Evolutionary conservation across 192 early-diverging fungal genomes (phyloP).

Genomic region (Entomortierella lignicola): DNA sequence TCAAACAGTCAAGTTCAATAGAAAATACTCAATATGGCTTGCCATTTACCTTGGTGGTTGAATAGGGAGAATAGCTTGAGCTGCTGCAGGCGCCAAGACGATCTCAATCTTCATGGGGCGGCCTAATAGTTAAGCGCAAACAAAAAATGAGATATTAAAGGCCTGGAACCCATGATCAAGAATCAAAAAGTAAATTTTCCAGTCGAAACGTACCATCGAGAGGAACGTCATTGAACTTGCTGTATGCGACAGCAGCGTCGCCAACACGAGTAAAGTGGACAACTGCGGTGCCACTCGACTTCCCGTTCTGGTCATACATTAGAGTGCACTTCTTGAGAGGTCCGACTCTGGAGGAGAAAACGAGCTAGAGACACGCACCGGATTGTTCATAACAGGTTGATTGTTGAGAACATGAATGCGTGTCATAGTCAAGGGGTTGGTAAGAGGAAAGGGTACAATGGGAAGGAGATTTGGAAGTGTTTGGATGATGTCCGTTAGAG

Average conservation of each 20-base stretch:
- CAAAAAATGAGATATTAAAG: too few relatives aligned
- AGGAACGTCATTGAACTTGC: constrained; percentile 62
- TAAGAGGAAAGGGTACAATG: not conserved
- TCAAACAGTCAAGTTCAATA: too few relatives aligned
- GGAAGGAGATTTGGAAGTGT: not conserved
- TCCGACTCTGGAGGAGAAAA: constrained; percentile 58
- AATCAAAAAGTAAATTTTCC: not conserved
- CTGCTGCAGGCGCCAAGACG: constrained; percentile 53
- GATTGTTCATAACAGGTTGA: not conserved
- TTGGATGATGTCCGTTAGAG: constrained; percentile 10
- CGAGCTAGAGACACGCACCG: constrained; percentile 26
- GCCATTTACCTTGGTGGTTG: constrained; percentile 33
- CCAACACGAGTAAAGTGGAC: constrained; percentile 58
- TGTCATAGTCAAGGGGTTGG: not conserved
- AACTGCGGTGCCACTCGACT: constrained; percentile 60
- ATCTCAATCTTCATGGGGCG: constrained; percentile 61
- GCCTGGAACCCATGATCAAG: not conserved
- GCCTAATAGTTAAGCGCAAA: too few relatives aligned
- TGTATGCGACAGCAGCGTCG: constrained; percentile 60
- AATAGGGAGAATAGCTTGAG: constrained; percentile 41
- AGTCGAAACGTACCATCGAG: constrained; percentile 54
- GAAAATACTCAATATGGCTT: too few relatives aligned
- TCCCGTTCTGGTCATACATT: constrained; percentile 65
- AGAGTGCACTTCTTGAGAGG: constrained; percentile 61
- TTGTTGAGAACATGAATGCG: not conserved